Conservation (phyloP, 1,284 basidiomycete genomes). For the Ustilago nuda region DNA sequence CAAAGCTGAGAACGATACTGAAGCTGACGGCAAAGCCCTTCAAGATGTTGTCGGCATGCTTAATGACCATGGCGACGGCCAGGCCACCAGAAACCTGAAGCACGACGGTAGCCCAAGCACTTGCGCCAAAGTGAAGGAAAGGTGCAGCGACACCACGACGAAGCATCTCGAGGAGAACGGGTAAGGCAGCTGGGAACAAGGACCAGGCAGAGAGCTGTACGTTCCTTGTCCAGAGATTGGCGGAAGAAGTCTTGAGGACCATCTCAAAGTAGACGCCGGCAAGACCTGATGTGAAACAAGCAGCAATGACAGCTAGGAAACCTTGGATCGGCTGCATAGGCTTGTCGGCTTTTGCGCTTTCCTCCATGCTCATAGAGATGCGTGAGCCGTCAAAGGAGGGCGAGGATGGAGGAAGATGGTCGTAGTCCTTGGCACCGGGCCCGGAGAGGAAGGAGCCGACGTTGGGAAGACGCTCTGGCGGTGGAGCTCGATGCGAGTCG, state of each 20-base stretch:
- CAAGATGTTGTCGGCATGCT: constrained; percentile 72
- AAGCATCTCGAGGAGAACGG: constrained; percentile 76
- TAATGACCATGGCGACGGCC: constrained; percentile 79
- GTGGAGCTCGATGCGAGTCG: constrained; percentile 58
- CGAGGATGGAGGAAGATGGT: constrained; percentile 42
- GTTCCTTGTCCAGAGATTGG: constrained; percentile 95
- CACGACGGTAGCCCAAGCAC: constrained; percentile 90
- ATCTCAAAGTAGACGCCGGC: constrained; percentile 99
- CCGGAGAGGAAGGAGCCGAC: constrained; percentile 39
- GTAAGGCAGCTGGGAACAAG: constrained; percentile 86
- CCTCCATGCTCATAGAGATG: constrained; percentile 56
- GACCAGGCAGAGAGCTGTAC: constrained; percentile 95
- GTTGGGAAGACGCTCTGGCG: constrained; percentile 49
- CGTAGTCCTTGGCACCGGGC: constrained; percentile 30
- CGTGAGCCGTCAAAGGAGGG: constrained; percentile 42
- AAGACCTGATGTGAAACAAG: constrained; percentile 95
- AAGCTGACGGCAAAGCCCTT: constrained; percentile 88
- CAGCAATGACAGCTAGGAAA: constrained; percentile 83
- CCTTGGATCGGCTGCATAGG: constrained; percentile 85
- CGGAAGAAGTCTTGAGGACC: constrained; percentile 88
- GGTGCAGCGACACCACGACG: constrained; percentile 56
- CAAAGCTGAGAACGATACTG: constrained; percentile 91
- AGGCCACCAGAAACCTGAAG: constrained; percentile 91
- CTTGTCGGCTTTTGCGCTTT: constrained; percentile 38
- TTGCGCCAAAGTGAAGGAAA: constrained; percentile 76